Evolutionary conservation across 805 yeast genomes (phyloP).

Genomic region (Metschnikowia chrysomelidarum): DNA sequence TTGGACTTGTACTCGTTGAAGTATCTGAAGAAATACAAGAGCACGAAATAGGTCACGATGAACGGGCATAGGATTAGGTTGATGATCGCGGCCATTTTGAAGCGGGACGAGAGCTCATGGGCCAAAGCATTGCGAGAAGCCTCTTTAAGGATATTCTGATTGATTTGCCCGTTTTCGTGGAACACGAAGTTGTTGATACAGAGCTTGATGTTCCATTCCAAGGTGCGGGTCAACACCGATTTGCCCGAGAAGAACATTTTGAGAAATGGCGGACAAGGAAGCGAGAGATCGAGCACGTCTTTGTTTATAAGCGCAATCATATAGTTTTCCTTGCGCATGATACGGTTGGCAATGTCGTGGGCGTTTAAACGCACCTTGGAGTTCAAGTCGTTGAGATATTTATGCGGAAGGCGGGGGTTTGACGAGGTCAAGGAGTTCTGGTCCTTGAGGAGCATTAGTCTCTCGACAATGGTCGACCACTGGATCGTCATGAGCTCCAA

Average conservation of each 20-base stretch:
- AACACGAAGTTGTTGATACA: conserved; percentile 87
- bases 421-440: conserved; percentile 69
- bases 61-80: conserved; percentile 84
- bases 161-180: conserved; percentile 77
- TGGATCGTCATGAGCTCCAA: conserved; percentile 85
- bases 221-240: conserved; percentile 68
- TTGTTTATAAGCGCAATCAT: conserved; percentile 86
- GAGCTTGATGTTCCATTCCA: conserved; percentile 91
- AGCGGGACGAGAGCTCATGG: conserved; percentile 71
- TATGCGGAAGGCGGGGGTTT: conserved; percentile 22
- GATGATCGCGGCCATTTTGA: conserved; percentile 82
- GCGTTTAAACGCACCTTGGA: conserved; percentile 81
- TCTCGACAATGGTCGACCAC: conserved; percentile 83
- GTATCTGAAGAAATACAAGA: conserved; percentile 83
- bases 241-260: conserved; percentile 22
- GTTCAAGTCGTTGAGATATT: conserved; percentile 50
- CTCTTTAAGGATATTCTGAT: conserved; percentile 67
- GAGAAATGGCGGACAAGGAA: conserved; percentile 28
- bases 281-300: conserved; percentile 63
- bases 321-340: conserved; percentile 94
- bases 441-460: conserved; percentile 70
- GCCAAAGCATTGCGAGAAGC: conserved; percentile 64
- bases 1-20: conserved; percentile 90
- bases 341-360: conserved; percentile 90
- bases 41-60: conserved; percentile 74